phyloP scores from a whole-genome alignment of 768 basidiomycete species.

The Suillus subalutaceus region DNA sequence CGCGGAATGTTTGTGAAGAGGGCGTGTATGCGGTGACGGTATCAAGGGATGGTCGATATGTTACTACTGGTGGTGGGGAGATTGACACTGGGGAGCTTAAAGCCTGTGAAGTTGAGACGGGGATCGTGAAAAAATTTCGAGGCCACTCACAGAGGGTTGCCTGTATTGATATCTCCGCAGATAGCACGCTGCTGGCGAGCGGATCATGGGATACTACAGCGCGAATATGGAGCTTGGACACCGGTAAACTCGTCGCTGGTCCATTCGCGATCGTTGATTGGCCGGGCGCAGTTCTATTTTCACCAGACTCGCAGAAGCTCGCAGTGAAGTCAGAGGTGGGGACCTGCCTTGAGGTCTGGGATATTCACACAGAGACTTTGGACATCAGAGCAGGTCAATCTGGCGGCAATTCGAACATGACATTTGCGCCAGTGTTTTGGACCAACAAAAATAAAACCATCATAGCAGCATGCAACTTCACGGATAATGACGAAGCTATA shows the following conservation, averaged over 20 bases:
- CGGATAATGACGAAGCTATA: not conserved
- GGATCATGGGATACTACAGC: not conserved
- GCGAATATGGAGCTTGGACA: not conserved
- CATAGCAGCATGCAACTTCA: not conserved
- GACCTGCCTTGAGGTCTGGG: not conserved
- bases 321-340: not conserved
- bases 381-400: not conserved
- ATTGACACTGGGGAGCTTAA: not conserved
- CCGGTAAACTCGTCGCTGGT: not conserved
- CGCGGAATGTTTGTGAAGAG: not conserved
- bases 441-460: not conserved
- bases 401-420: not conserved
- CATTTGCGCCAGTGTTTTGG: not conserved
- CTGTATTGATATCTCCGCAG: not conserved
- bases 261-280: not conserved
- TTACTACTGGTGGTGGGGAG: not conserved
- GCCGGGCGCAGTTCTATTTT: not conserved
- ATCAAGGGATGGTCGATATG: not conserved
- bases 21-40: not conserved
- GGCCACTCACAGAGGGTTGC: not conserved
- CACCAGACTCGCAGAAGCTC: conserved; percentile 1
- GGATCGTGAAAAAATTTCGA: not conserved
- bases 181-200: not conserved
- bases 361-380: not conserved
- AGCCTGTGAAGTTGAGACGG: not conserved